Base-by-base conservation (phyloP, 2,329 filamentous ascomycete genomes). In the Xylaria sp. region DNA sequence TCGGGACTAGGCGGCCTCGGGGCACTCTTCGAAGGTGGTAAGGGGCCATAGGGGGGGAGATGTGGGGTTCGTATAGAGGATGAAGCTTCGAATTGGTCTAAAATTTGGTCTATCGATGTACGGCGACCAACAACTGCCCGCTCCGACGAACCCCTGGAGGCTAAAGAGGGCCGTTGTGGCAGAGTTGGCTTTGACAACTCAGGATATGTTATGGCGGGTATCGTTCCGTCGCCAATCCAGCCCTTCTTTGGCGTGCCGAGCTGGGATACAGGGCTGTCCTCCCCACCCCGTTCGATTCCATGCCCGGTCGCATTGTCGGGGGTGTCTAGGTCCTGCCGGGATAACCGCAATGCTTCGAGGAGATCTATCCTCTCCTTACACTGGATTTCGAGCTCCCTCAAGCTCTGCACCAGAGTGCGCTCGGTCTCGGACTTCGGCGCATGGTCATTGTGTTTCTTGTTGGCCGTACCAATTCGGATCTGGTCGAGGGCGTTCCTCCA, bases 361-460 rank as follows among this genome's bases (percentile, higher is more conserved):
- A 98, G 84, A 78, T 97, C 93, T 59, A 98, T 93, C 57, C 94
- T 88, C 81, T 98, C 95, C 79, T 96, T 95, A 80, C 94, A 98
- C 81, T 98, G 95, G 70, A 94, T 79, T 78, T 98, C 94, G 76
- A 98, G 87, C 75, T 94, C 87, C 67, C 89, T 88, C 68, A 98
- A 82, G 57, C 94, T 97, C 64, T 96, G 92, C 63, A 92, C 87
- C 65, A 98, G 82, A 2, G 93, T 90, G 75, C 88, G 91, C 78
- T 98, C 95, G 1, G 93, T 97, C 80, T 97, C 93, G 59, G 89
- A 91, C 75, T 89, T 89, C 21, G 93, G 90, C 12, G 85, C 83
- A 77, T 92, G 92, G 70, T 86, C 89, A 55, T 89, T 85, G 54
- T 92, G 88, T 50, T 92, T 85, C 76, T 90, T 90, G 78, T 91